Evolutionary conservation across 768 basidiomycete genomes (phyloP), one percentile per base, ranked within the genome.

Genomic region (Trametopsis cervina): DNA sequence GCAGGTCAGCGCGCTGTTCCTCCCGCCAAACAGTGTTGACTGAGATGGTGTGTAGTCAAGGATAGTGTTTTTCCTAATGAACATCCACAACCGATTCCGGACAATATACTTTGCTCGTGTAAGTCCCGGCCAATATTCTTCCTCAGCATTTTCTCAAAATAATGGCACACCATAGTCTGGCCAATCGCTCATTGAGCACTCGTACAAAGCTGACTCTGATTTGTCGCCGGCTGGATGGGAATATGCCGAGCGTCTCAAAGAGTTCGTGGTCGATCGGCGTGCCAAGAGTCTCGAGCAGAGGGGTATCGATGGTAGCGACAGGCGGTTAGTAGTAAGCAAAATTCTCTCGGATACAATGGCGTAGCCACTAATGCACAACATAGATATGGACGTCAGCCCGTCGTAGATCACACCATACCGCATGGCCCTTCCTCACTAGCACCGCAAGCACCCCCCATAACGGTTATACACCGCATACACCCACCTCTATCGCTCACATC

Each of bases 11-110:
- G 53, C n/a, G 23, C 24, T 13, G 25, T 17, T 4, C n/a, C n/a
- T n/a, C n/a, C n/a, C n/a, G n/a, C n/a, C n/a, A n/a, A 33, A 33
- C 29, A 33, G 29, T n/a, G n/a, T 15, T 33, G 15, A 33, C 29
- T 15, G 29, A 7, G 29, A 25, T 18, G 23, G 15, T 38, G 24
- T 17, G 29, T 12, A 98, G 83, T 91, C 91, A 2, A 73, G 95
- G 51, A 93, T 97, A 50, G 89, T 98, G 21, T 99, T 98, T 75
- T 98, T 96, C 75, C 73, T 99, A 39, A 98, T 98, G 96, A 99
- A 99, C 64, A 97, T 99, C 41, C 95, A 99, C 68, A 97, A 93
- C 60, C 76, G 78, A 53, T 88, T 83, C 62, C 76, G 95, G 18
- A 92, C 85, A 40, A 99, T 99, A 54, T 98, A 94, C 66, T 97